These are phyloP conservation scores for Salmacisia buchloeana DNA, from an alignment of 1,284 basidiomycete species.

Conservation along the genomic window DNA sequence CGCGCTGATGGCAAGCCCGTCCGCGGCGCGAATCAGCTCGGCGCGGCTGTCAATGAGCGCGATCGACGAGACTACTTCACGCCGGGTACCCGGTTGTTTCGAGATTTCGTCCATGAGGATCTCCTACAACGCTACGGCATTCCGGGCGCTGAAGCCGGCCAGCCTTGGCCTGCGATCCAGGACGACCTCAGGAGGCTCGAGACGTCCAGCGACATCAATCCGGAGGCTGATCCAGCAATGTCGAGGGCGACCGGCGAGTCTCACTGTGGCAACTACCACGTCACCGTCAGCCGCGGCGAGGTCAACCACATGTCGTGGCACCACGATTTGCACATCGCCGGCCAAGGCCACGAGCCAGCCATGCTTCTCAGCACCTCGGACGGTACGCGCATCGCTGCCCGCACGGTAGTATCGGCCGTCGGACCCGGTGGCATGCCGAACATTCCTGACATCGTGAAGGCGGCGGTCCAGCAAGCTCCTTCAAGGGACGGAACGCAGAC, in stretches of 20 bases:
- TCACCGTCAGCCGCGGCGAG: neutral
- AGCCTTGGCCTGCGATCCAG: constrained; percentile 7
- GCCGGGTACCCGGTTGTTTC: constrained; percentile 45
- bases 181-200: constrained; percentile 19
- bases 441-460: constrained; percentile 22
- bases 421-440: constrained; percentile 42
- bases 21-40: constrained; percentile 10
- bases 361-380: constrained; percentile 16
- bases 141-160: neutral
- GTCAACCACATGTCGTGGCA: constrained; percentile 21
- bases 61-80: constrained; percentile 50
- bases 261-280: neutral
- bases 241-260: constrained; percentile 14
- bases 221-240: no score
- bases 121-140: constrained; percentile 34
- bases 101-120: constrained; percentile 30
- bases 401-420: constrained; percentile 44
- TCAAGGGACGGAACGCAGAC: neutral
- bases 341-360: constrained; percentile 7
- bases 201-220: no score
- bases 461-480: constrained; percentile 7
- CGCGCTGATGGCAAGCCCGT: neutral
- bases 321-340: constrained; percentile 19
- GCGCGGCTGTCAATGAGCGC: constrained; percentile 47
- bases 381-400: constrained; percentile 15